Evolutionary conservation across 768 basidiomycete genomes (phyloP), one percentile per base, ranked within the genome.

Genomic region (Suillus brevipes): DNA sequence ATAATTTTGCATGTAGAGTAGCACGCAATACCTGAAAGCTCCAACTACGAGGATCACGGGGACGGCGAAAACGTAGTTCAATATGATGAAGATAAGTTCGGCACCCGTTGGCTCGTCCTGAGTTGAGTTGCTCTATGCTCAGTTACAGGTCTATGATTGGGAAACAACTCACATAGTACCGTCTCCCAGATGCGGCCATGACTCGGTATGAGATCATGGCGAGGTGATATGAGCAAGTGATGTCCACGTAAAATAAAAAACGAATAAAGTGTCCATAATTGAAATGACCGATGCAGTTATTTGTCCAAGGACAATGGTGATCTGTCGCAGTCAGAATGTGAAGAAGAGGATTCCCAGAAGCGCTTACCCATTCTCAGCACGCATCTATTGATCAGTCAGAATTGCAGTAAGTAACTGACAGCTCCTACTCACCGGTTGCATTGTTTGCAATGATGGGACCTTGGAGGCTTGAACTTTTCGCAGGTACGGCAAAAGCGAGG

Each of bases 281-380:
- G 78, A 83, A 87, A 75, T 94, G 90, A 0, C 97, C 97, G 67
- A 99, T 91, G 72, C 96, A 97, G 70, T 95, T 98, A 75, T 94
- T 90, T 38, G 95, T 87, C 94, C 93, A 96, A 8, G 93, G 94
- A 74, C 93, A 94, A 72, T 95, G 93, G 71, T 95, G 93, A 74
- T 95, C 93, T 94, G 66, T 23, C 12, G 28, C 18, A 62, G 43
- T 53, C 40, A 25, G 62, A 28, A 62, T 42, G 10, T 7, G 53
- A 9, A 31, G 25, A 23, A 31, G 23, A 38, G 68, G 69, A 52
- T 38, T 23, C 45, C 38, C 28, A 23, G 62, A 43, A 18, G 5
- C 37, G 40, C 85, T 68, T 74, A 89, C 94, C 94, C 94, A 97
- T 97, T 56, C 93, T 89, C 62, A 97, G 85, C 42, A 97, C 84